phyloP scores from a whole-genome alignment of 2,329 filamentous ascomycete species.

The Helminthosporium solani region DNA sequence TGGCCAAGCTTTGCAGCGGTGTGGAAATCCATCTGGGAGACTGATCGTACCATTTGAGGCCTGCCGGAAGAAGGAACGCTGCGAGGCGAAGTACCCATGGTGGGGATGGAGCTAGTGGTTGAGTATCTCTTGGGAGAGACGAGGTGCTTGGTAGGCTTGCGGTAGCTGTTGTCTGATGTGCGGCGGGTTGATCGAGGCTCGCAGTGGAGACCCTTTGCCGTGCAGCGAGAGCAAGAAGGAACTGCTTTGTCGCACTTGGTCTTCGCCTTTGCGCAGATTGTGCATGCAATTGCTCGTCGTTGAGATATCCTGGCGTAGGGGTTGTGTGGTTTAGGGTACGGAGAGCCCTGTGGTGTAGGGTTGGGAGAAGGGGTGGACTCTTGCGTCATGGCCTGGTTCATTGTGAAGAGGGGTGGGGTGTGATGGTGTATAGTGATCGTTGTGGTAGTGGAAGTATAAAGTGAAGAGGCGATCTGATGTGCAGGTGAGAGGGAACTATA shows the following conservation, averaged over 20 bases:
- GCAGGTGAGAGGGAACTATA: neutral
- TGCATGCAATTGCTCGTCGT: conserved; percentile 41
- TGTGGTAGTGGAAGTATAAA: neutral
- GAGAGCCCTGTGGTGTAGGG: conserved; percentile 14
- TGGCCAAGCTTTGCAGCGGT: conserved; percentile 29
- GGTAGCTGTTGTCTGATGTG: conserved; percentile 37
- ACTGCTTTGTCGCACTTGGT: conserved; percentile 42
- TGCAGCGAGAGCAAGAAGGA: conserved; percentile 41
- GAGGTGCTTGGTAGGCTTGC: conserved; percentile 28
- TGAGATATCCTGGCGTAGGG: conserved; percentile 35
- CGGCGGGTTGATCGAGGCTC: conserved; percentile 41
- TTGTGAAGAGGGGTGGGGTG: conserved; percentile 9
- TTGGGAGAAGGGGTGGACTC: conserved; percentile 16
- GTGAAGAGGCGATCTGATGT: conserved; percentile 2
- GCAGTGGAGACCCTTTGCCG: conserved; percentile 38
- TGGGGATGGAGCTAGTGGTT: conserved; percentile 23
- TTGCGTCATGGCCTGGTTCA: conserved; percentile 18
- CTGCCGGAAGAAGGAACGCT: conserved; percentile 23
- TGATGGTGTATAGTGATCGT: conserved; percentile 5
- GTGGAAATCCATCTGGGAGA: conserved; percentile 33
- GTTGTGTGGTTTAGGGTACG: conserved; percentile 17
- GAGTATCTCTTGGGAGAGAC: conserved; percentile 27
- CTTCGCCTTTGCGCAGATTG: conserved; percentile 43
- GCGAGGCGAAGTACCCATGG: conserved; percentile 21
- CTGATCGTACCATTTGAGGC: conserved; percentile 21